Percentiles rank a stretch among this genome's conserved stretches.
Conservation (phyloP, 2,329 filamentous ascomycete genomes). For the Nemania sp. region DNA sequence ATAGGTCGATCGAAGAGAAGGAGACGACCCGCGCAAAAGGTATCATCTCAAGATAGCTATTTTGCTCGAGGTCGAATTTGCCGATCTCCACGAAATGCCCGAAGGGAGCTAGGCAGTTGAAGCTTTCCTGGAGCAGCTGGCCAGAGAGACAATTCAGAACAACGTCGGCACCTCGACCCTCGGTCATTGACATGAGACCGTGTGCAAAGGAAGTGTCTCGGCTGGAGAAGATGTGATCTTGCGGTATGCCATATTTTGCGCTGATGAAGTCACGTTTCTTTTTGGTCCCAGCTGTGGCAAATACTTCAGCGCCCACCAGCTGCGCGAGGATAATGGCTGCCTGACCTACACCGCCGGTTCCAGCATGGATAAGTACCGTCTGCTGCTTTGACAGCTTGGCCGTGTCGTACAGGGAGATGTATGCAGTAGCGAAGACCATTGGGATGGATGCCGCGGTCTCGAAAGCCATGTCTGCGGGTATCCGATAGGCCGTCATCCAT, state of each 20-base stretch:
- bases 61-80: conserved; percentile 27
- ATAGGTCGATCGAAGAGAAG: too few relatives aligned
- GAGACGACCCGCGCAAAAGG: conserved; percentile 18
- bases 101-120: conserved; percentile 24
- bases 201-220: conserved; percentile 36
- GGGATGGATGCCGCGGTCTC: conserved; percentile 19
- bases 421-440: conserved; percentile 14
- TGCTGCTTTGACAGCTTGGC: too few relatives aligned
- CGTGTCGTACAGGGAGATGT: conserved; percentile 16
- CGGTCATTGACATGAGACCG: conserved; percentile 31
- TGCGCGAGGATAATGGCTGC: conserved; percentile 19
- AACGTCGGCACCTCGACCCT: conserved; percentile 33
- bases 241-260: conserved; percentile 35
- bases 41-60: conserved; percentile 27
- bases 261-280: conserved; percentile 35
- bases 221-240: conserved; percentile 40
- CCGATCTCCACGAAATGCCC: conserved; percentile 30
- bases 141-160: conserved; percentile 29
- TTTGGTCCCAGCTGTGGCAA: conserved; percentile 27
- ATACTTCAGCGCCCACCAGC: conserved; percentile 11
- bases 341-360: conserved; percentile 22
- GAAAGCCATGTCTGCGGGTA: conserved; percentile 22
- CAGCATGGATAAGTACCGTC: conserved; percentile 28
- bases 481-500: not conserved
- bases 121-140: conserved; percentile 28